These are phyloP conservation scores for Pythium folliculosum DNA, from an alignment of 352 stramenopile genomes.

Conservation along the genomic window DNA sequence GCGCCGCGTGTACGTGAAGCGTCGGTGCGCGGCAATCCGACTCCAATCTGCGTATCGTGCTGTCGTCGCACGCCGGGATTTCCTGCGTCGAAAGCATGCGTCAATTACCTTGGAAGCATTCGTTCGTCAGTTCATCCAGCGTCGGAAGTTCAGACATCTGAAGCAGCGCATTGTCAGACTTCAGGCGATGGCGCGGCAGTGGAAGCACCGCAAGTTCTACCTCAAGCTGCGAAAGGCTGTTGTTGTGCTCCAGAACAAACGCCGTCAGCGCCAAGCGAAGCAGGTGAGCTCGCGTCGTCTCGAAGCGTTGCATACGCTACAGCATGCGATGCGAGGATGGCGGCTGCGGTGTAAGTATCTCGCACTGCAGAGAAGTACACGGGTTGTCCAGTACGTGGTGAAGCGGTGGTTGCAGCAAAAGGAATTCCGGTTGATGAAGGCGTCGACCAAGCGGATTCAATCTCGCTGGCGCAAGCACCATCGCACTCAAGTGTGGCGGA, in stretches of 20 bases:
- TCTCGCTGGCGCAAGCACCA: conserved; percentile 40
- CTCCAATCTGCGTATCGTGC: conserved; percentile 58
- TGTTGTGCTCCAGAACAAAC: conserved; percentile 50
- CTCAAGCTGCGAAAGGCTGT: conserved; percentile 27
- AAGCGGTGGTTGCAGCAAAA: conserved; percentile 57
- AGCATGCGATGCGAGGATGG: conserved; percentile 60
- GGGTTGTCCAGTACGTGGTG: conserved; percentile 47
- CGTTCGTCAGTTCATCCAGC: conserved; percentile 67
- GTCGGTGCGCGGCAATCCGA: conserved; percentile 33
- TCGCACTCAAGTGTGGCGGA: conserved; percentile 41
- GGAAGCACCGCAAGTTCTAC: conserved; percentile 39
- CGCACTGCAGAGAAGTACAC: conserved; percentile 31
- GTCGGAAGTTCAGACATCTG: conserved; percentile 59
- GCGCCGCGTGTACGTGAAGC: conserved; percentile 34
- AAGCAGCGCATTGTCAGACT: conserved; percentile 67
- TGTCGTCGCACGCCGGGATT: conserved; percentile 42
- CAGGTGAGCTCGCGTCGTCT: conserved; percentile 28
- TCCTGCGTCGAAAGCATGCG: conserved; percentile 47
- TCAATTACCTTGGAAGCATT: conserved; percentile 70
- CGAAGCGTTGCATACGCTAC: conserved; percentile 38
- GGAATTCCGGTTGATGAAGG: conserved; percentile 39
- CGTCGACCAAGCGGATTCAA: conserved; percentile 43
- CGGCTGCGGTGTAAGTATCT: conserved; percentile 46
- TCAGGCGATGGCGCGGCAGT: conserved; percentile 61
- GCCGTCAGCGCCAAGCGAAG: conserved; percentile 38